Evolutionary conservation across 2,329 filamentous ascomycete species (phyloP), one percentile per base, ranked within the genome.

Genomic region (Epichloe sylvatica): DNA sequence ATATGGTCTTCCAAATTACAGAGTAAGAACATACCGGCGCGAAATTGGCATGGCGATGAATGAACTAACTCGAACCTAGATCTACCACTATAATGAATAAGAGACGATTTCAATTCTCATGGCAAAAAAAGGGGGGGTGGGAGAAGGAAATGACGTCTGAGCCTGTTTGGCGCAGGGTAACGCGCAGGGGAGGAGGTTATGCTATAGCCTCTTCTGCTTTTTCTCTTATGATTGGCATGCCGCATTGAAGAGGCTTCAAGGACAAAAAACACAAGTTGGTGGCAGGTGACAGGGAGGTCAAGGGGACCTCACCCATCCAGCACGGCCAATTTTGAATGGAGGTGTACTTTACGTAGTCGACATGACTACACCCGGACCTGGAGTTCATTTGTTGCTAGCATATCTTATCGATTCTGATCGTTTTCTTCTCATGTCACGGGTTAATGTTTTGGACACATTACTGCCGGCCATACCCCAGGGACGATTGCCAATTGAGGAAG

Each of bases 1-100:
- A 51, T 88, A 77, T 57, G 92, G 92, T n/a, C 70, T 97, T 61
- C 92, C 92, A 40, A 95, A 97, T 70, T 98, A 98, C 70, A 90
- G 91, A 75, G 92, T 96, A 70, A 64, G 70, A 64, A 79, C 69
- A 15, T 23, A 44, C 36, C 8, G 21, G 1, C 5, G 9, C 25
- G 15, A 45, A 25, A 34, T 2, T 15, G 21, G 15, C 17, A 34
- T 8, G 4, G 13, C 4, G 7, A 30, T 12, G 25, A 15, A 39
- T 34, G n/a, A 17, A 21, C 34, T 42, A 12, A 47, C 56, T 57
- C 51, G 41, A 15, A 30, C 41, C 53, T 12, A 92, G 86, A 83
- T 92, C 54, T 94, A 89, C 66, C 86, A 94, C 67, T 91, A 88
- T 72, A 91, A 94, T 64, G 86, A 94, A 71, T 91, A 76, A 76